Evolutionary conservation across 2,329 filamentous ascomycete species (phyloP).

Genomic region (Cucurbitaria berberidis): DNA sequence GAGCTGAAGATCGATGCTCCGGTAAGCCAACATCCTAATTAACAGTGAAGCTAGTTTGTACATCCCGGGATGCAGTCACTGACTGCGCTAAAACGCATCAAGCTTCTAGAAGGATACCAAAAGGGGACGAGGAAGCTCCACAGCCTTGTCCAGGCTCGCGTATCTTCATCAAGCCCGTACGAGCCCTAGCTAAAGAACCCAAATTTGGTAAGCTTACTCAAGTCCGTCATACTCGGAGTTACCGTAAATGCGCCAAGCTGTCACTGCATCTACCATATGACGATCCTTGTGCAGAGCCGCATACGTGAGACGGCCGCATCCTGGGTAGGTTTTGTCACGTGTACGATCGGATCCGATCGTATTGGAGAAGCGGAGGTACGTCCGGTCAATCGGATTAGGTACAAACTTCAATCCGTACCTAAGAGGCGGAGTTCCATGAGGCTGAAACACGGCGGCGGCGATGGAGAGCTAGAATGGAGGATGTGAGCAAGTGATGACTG

Average conservation of each 20-base stretch:
- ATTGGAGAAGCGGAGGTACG: background rate
- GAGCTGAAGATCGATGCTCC: background rate
- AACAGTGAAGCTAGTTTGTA: background rate
- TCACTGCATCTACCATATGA: background rate
- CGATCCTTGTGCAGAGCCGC: background rate
- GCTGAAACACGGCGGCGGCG: slow-evolving; percentile 1
- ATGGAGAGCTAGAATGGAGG: background rate
- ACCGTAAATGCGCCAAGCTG: background rate
- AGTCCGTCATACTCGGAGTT: background rate
- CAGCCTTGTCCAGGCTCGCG: background rate
- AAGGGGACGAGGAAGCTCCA: background rate
- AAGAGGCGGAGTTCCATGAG: background rate
- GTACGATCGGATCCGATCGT: background rate
- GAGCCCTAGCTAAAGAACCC: background rate
- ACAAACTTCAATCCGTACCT: background rate
- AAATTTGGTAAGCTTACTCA: slow-evolving; percentile 1
- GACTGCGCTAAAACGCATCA: background rate
- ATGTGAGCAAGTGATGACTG: background rate
- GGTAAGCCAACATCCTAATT: background rate
- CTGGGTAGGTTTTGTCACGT: background rate
- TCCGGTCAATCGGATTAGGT: background rate
- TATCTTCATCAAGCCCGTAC: background rate
- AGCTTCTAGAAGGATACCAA: background rate
- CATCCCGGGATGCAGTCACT: background rate
- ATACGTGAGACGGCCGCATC: background rate